Conservation (phyloP, 129 eudicot species). For the Scalesia atractyloides region DNA sequence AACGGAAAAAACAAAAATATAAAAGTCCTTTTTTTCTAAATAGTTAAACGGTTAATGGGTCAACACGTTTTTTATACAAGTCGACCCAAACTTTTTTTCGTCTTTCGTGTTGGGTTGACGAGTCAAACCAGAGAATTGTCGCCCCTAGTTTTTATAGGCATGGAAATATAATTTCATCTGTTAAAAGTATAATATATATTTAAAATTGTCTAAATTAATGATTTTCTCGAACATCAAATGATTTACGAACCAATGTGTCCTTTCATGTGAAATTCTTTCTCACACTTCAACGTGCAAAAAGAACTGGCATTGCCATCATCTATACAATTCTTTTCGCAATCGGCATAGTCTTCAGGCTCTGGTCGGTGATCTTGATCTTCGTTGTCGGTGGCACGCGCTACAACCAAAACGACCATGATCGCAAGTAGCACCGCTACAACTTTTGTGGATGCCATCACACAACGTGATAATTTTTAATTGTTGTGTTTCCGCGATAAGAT, state of each 20-base stretch:
- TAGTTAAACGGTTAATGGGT: no score
- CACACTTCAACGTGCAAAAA: constrained; percentile 36
- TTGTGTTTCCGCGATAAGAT: not conserved
- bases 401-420: constrained; percentile 24
- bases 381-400: constrained; percentile 6
- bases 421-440: constrained; percentile 3
- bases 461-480: not conserved
- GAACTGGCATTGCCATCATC: constrained; percentile 32
- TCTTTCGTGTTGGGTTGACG: no score
- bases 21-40: no score
- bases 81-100: no score
- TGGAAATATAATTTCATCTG: no score
- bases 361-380: constrained; percentile 17
- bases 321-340: constrained; percentile 26
- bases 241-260: constrained; percentile 14
- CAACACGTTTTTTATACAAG: no score
- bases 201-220: not conserved
- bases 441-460: constrained; percentile 25
- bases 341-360: not conserved
- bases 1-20: no score
- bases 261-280: constrained; percentile 27
- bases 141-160: no score
- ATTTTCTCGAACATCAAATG: not conserved
- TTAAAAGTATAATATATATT: not conserved
- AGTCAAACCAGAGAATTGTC: no score